A percentile compares a stretch with the other conserved stretches of the same genome.
These are phyloP conservation scores for Steccherinum ochraceum DNA, from an alignment of 768 basidiomycete species.

Conservation along the genomic window DNA sequence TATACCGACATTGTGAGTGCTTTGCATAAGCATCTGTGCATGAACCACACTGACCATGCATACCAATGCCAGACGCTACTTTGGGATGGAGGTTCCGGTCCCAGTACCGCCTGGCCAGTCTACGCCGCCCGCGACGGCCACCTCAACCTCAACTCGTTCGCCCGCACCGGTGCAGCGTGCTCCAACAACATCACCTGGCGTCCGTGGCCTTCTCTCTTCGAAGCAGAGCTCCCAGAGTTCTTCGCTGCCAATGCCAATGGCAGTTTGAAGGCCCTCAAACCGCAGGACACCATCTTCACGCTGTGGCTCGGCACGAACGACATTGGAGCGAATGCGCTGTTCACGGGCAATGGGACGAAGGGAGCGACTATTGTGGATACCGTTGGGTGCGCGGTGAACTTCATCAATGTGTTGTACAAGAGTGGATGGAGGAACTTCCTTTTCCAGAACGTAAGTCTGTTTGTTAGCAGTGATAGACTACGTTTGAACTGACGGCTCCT, in stretches of 20 bases:
- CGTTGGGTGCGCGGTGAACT: conserved; percentile 48
- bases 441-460: conserved; percentile 48
- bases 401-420: conserved; percentile 45
- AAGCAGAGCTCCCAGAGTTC: conserved; percentile 45
- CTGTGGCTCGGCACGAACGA: conserved; percentile 56
- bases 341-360: conserved; percentile 39
- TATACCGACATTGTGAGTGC: conserved; percentile 43
- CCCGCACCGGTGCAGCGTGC: conserved; percentile 53
- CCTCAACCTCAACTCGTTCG: conserved; percentile 44
- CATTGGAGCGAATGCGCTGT: conserved; percentile 38
- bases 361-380: conserved; percentile 51
- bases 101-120: conserved; percentile 49
- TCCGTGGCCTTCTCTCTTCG: conserved; percentile 48
- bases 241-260: conserved; percentile 32
- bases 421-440: conserved; percentile 56
- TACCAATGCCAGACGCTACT: background rate
- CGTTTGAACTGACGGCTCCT: background rate
- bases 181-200: conserved; percentile 51
- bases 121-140: conserved; percentile 45
- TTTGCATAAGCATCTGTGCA: background rate
- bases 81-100: conserved; percentile 22
- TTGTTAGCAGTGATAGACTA: background rate
- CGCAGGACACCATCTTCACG: conserved; percentile 45
- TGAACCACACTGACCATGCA: background rate
- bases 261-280: conserved; percentile 24